phyloP scores from a whole-genome alignment of 768 basidiomycete species.

The Panaeolus papilionaceus region DNA sequence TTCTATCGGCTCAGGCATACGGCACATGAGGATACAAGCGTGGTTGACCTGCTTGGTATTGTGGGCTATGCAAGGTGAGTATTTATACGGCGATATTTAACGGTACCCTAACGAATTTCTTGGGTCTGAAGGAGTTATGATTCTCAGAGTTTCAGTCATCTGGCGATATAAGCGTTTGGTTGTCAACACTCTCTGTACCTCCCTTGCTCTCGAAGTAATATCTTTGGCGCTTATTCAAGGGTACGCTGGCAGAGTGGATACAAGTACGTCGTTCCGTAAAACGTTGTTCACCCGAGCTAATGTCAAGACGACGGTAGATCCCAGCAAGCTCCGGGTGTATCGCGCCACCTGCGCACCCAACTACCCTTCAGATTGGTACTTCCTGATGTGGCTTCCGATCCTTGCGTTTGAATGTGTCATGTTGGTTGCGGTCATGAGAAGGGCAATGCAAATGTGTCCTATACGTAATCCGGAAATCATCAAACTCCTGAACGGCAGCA shows the following conservation, averaged over 20 bases:
- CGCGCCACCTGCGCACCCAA: slow-evolving; percentile 4
- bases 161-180: slow-evolving; percentile 6
- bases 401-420: neutral
- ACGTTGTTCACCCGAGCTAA: neutral
- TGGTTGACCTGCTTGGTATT: neutral
- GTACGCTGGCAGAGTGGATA: neutral
- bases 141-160: neutral
- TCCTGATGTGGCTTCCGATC: slow-evolving; percentile 10
- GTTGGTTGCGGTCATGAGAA: neutral
- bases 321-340: neutral
- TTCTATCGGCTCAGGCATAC: neutral
- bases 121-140: neutral
- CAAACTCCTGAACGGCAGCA: neutral
- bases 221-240: neutral
- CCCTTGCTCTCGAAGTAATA: neutral
- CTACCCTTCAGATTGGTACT: slow-evolving; percentile 9
- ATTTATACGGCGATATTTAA: neutral
- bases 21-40: slow-evolving; percentile 2
- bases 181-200: neutral
- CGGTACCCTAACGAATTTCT: neutral
- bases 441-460: slow-evolving; percentile 7
- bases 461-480: neutral
- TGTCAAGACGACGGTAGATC: neutral
- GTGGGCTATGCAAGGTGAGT: slow-evolving; percentile 8
- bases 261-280: neutral